Evolutionary conservation across 805 yeast genomes (phyloP).

Genomic region (Pichia paraexigua): DNA sequence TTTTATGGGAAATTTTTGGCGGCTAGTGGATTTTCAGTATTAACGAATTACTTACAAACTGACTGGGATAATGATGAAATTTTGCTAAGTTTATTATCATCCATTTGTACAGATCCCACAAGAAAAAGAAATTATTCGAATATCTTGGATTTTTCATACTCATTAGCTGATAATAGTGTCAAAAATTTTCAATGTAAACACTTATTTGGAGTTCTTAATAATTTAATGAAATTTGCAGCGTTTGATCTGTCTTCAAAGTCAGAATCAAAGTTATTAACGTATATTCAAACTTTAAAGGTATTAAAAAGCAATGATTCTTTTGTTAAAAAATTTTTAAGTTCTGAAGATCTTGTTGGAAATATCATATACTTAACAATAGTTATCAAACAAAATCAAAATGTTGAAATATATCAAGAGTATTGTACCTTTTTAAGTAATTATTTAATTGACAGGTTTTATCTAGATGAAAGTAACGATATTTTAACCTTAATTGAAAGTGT

Average conservation of each 20-base stretch:
- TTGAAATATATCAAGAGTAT: neutral
- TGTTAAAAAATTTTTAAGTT: neutral
- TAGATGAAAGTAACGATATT: neutral
- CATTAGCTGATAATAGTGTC: neutral
- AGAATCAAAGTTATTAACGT: neutral
- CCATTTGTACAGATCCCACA: neutral
- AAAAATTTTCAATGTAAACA: constrained; percentile 30
- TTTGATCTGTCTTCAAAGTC: neutral
- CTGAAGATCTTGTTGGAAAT: constrained; percentile 4
- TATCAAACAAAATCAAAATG: neutral
- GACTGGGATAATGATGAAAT: constrained; percentile 45
- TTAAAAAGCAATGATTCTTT: neutral
- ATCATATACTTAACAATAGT: constrained; percentile 1
- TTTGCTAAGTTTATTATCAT: constrained; percentile 30
- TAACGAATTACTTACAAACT: constrained; percentile 36
- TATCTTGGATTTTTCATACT: neutral
- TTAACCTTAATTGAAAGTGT: constrained; percentile 8
- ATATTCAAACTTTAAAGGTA: neutral
- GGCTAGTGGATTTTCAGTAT: constrained; percentile 43
- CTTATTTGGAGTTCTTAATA: constrained; percentile 22
- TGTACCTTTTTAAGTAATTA: constrained; percentile 3
- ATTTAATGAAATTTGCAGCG: constrained; percentile 12
- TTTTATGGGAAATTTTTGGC: constrained; percentile 42
- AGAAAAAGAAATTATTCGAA: neutral
- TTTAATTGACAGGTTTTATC: constrained; percentile 11